Evolutionary conservation across 2,329 filamentous ascomycete species (phyloP), one percentile per base, ranked within the genome.

Genomic region (Didymella sp.): DNA sequence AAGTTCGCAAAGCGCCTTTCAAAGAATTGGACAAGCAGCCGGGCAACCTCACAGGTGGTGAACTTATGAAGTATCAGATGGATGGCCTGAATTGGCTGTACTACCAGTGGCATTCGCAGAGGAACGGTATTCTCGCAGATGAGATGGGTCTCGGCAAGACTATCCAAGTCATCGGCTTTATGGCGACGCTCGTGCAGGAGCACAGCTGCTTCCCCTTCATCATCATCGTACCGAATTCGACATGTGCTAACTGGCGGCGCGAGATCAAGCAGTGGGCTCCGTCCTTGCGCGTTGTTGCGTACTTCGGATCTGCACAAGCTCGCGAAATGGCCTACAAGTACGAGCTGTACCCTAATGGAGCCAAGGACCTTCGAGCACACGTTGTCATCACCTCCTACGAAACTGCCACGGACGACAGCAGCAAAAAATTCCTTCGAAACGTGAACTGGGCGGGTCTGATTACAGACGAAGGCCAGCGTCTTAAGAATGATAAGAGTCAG

Each of bases 71-170:
- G 30, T 98, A 99, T 69, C 95, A 99, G 73, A 79, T 96, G 41
- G 91, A 97, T 57, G 95, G 95, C 19, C 81, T 97, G 48, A 97
- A 98, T 69, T 99, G 95, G 93, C 84, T 99, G 2, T 88, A 96
- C 57, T 93, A 90, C 73, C 95, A 95, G 71, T 98, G 91, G 81
- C 90, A 92, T 68, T 82, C 85, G 47, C 83, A 88, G 64, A 88
- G 90, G 70, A 98, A 95, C 69, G 90, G 92, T 25, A 94, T 98
- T 56, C 84, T 98, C 6, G 95, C 95, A 0, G 95, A 99, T 71
- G 95, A 99, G 73, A 99, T 99, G 95, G 95, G 95, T 37, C 85
- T 99, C 2, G 95, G 95, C 28, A 99, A 99, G 79, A 99, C 95
- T 0, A 91, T 99, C 28, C 95, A 99, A 73, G 87, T 97, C 49